Evolutionary conservation across 202 grass and related monocot species (phyloP).

Genomic region (Panicum hallii): DNA sequence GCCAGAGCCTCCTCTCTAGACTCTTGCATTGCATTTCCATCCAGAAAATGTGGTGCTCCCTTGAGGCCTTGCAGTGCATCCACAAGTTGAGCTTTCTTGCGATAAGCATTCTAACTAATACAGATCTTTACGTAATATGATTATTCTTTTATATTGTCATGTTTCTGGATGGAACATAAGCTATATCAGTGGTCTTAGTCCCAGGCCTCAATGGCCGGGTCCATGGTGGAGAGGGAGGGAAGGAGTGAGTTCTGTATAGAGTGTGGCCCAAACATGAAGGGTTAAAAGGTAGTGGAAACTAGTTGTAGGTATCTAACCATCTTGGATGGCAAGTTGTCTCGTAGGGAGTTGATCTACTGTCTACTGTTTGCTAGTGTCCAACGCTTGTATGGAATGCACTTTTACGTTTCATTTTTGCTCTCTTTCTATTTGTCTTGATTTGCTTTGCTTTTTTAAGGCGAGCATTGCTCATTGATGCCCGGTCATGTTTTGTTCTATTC

Average conservation of each 20-base stretch:
- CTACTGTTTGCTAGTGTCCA: no score
- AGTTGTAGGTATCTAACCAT: background rate
- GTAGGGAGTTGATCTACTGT: background rate
- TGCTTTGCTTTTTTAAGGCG: background rate
- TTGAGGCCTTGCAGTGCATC: no score
- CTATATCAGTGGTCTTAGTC: background rate
- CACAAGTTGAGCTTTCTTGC: no score
- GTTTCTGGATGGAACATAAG: background rate
- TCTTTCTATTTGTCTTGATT: conserved; percentile 1
- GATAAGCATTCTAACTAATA: background rate
- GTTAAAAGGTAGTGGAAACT: background rate
- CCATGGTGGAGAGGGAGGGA: no score
- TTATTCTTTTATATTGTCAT: background rate
- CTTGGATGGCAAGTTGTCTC: background rate
- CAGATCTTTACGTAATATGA: background rate
- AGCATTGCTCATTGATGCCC: conserved; percentile 6
- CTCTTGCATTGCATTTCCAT: no score
- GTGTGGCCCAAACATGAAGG: background rate
- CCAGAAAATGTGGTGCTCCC: no score
- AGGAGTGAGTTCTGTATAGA: background rate
- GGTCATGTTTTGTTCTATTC: conserved; percentile 19
- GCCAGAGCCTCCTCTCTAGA: no score
- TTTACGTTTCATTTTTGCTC: background rate
- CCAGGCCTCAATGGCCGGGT: background rate
- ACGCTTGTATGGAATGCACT: background rate